These are phyloP conservation scores for Mikania micrantha DNA, from an alignment of 129 eudicot species.

Conservation along the genomic window DNA sequence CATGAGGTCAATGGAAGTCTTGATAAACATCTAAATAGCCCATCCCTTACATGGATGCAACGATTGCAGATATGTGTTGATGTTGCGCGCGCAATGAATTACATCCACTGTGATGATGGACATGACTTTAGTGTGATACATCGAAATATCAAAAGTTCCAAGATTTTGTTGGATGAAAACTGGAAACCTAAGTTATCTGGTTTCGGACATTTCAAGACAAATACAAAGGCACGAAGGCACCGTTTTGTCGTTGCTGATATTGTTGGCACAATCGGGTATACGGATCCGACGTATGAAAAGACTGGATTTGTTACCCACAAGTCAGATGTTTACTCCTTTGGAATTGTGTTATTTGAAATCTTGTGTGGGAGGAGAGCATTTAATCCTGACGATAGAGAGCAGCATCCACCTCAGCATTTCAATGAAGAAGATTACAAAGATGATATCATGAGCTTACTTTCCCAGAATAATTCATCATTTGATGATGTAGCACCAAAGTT, in stretches of 20 bases:
- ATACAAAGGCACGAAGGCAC: not conserved
- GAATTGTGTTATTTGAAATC: not conserved
- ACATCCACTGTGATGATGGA: not conserved
- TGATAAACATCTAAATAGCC: not conserved
- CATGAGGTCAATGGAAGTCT: not conserved
- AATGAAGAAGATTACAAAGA: not conserved
- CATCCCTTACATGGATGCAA: constrained; percentile 4
- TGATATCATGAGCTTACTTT: too few species aligned
- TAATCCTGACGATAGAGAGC: not conserved
- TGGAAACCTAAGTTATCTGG: constrained; percentile 14
- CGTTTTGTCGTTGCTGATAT: not conserved
- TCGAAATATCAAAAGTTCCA: constrained; percentile 2
- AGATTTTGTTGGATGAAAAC: not conserved
- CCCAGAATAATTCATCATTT: too few species aligned
- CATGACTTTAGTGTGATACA: not conserved
- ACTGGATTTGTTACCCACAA: not conserved
- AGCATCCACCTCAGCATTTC: not conserved
- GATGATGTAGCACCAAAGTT: too few species aligned
- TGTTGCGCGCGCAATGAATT: constrained; percentile 1
- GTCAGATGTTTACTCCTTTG: not conserved
- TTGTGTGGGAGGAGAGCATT: constrained; percentile 5
- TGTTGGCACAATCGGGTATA: not conserved
- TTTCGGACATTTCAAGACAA: not conserved
- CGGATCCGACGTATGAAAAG: not conserved
- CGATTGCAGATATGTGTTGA: constrained; percentile 4